Percentiles rank a stretch among this genome's conserved stretches.
Conservation (phyloP, 768 basidiomycete species). For the Lactarius pseudohatsudake region DNA sequence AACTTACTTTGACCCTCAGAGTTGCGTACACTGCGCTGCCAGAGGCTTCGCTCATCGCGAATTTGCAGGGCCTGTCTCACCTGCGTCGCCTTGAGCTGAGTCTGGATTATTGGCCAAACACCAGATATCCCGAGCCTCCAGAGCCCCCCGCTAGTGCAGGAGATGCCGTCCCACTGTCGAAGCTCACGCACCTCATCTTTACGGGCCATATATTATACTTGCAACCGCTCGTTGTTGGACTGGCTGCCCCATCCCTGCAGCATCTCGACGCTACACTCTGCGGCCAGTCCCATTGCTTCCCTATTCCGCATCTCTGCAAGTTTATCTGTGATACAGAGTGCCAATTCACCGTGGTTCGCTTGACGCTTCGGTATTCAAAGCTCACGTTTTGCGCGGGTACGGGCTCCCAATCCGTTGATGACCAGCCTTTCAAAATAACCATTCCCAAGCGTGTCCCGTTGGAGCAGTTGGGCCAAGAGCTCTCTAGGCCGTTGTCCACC, state of each 20-base stretch:
- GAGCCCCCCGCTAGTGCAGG: background rate
- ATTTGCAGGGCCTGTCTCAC: background rate
- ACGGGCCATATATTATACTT: background rate
- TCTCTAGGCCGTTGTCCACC: background rate
- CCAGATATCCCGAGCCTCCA: background rate
- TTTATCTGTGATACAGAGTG: background rate
- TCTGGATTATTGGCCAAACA: background rate
- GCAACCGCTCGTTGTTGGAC: background rate
- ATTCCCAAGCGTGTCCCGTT: background rate
- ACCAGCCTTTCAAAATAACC: background rate
- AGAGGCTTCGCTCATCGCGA: background rate
- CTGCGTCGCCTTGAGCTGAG: background rate
- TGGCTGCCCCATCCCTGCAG: slow-evolving; percentile 9
- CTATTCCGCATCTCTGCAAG: background rate
- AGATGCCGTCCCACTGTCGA: background rate
- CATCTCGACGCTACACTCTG: background rate
- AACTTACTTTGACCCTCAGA: background rate
- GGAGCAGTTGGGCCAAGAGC: background rate
- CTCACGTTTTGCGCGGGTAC: background rate
- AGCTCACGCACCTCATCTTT: background rate
- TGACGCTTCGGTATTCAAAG: accelerated
- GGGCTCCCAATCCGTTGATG: background rate
- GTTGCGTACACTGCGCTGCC: background rate
- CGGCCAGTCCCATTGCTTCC: background rate
- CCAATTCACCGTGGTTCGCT: background rate